These are phyloP conservation scores for Ziziphus jujuba DNA, from an alignment of 306 rosid genomes.

Conservation along the genomic window DNA sequence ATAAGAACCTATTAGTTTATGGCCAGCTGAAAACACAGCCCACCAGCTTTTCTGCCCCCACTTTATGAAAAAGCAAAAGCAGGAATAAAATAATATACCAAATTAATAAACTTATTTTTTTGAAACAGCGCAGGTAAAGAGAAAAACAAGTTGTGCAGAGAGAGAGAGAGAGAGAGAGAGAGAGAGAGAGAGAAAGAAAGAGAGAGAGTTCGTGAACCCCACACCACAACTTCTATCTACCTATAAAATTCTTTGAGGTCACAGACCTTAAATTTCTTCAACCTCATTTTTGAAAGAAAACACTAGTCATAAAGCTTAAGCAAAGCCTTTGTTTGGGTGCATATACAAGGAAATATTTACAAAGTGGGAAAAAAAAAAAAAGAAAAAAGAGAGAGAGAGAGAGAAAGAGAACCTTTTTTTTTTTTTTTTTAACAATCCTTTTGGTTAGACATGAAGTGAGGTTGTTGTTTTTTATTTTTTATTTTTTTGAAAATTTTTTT, in stretches of 20 bases:
- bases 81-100: constrained; percentile 47
- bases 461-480: too few species aligned
- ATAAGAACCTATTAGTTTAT: constrained; percentile 34
- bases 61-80: constrained; percentile 59
- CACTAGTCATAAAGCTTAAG: constrained; percentile 44
- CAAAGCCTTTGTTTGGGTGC: constrained; percentile 59
- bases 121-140: constrained; percentile 28
- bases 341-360: constrained; percentile 40
- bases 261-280: constrained; percentile 50
- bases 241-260: constrained; percentile 33
- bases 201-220: constrained; percentile 42
- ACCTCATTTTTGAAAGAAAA: constrained; percentile 40
- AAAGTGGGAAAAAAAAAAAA: constrained; percentile 27
- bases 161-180: too few species aligned
- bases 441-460: background rate
- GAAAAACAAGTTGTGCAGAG: constrained; percentile 45
- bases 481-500: too few species aligned
- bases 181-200: too few species aligned
- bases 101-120: constrained; percentile 42
- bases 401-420: constrained; percentile 5
- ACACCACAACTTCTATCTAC: constrained; percentile 31
- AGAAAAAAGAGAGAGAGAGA: constrained; percentile 25
- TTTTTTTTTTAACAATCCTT: background rate
- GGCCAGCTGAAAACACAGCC: constrained; percentile 38
- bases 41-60: constrained; percentile 59